Percentiles rank a stretch among this genome's conserved stretches.
These are phyloP conservation scores for Ceratocystis cacaofunesta DNA, from an alignment of 2,329 filamentous ascomycete species.

Conservation along the genomic window DNA sequence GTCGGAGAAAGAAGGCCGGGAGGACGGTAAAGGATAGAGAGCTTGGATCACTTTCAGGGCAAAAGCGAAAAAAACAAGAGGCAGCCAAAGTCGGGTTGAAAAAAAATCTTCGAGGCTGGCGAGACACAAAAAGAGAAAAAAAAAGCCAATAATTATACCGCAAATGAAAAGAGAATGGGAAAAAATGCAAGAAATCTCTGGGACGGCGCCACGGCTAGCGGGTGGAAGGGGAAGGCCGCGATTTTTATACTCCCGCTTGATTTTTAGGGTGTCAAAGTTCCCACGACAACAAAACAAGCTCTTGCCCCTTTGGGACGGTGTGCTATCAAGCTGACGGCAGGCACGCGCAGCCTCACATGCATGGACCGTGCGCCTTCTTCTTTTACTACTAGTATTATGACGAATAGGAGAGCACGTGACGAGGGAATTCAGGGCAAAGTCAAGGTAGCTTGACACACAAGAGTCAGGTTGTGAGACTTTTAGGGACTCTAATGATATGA, in stretches of 20 bases:
- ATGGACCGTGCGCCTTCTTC: background rate
- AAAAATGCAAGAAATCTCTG: background rate
- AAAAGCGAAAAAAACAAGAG: background rate
- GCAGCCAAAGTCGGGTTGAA: background rate
- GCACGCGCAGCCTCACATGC: slow-evolving; percentile 5
- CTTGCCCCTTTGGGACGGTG: slow-evolving; percentile 2
- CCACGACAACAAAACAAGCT: slow-evolving; percentile 3
- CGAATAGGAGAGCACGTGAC: background rate
- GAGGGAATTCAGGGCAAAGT: background rate
- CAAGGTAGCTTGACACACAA: background rate
- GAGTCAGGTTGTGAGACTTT: background rate
- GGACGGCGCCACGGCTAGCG: background rate
- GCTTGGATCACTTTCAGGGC: background rate
- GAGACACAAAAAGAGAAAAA: background rate
- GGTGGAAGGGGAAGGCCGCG: background rate
- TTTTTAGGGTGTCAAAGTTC: background rate
- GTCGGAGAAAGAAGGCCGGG: background rate
- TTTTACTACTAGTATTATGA: background rate
- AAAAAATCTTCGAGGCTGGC: background rate
- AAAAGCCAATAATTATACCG: background rate
- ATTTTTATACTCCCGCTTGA: background rate
- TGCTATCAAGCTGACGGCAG: background rate
- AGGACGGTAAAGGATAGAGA: background rate
- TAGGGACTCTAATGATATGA: background rate
- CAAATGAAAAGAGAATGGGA: background rate